Conservation (phyloP, 768 basidiomycete species). For the Phallus indusiatus region DNA sequence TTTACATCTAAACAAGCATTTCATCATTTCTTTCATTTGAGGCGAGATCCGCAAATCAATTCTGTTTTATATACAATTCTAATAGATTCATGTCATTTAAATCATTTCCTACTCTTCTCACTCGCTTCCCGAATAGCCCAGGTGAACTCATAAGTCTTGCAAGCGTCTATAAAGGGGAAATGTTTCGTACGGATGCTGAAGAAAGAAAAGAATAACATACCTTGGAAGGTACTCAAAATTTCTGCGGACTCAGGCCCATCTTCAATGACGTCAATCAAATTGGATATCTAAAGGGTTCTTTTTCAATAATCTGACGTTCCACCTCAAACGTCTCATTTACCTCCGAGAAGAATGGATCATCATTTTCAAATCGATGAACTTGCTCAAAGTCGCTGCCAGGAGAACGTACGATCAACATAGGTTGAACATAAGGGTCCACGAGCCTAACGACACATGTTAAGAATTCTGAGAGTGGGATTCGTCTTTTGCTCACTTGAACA, state of each 20-base stretch:
- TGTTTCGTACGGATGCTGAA: constrained; percentile 1
- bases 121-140: constrained; percentile 86
- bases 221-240: constrained; percentile 80
- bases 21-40: no score
- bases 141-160: constrained; percentile 81
- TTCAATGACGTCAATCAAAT: constrained; percentile 83
- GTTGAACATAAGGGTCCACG: constrained; percentile 90
- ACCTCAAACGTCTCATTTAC: constrained; percentile 18
- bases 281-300: constrained; percentile 42
- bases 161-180: constrained; percentile 48
- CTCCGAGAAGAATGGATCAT: constrained; percentile 94
- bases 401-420: constrained; percentile 75
- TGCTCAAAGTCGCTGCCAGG: constrained; percentile 76
- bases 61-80: no score
- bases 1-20: no score
- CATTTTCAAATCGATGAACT: constrained; percentile 60
- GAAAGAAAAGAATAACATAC: constrained; percentile 27
- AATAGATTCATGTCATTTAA: neutral
- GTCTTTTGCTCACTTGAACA: constrained; percentile 50
- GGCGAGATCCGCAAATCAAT: no score
- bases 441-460: constrained; percentile 34
- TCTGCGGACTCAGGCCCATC: constrained; percentile 71
- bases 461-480: constrained; percentile 2
- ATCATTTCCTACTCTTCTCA: constrained; percentile 34
- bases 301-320: neutral